Percentiles rank a stretch among this genome's conserved stretches.
phyloP scores from a whole-genome alignment of 345 rosid genomes.

The Theobroma cacao region DNA sequence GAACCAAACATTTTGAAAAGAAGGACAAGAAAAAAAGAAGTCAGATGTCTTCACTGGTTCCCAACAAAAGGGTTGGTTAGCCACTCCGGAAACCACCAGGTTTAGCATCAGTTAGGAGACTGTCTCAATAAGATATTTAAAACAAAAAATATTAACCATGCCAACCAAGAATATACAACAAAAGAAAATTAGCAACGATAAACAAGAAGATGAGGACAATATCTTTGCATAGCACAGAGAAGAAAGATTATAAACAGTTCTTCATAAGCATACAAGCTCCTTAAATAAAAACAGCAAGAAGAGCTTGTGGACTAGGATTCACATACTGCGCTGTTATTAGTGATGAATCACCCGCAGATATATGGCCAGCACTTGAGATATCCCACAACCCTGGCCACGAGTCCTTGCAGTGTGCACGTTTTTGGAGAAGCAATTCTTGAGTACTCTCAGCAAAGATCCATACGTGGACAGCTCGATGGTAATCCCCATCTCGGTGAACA shows the following conservation, averaged over 20 bases:
- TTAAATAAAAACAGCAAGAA: neutral
- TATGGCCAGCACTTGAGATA: slow-evolving; percentile 96
- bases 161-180: neutral
- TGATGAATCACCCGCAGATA: slow-evolving; percentile 82
- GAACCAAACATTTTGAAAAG: neutral
- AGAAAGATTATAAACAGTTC: neutral
- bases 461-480: slow-evolving; percentile 84
- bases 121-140: neutral
- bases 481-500: slow-evolving; percentile 87
- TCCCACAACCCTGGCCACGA: slow-evolving; percentile 93
- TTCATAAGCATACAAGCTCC: neutral
- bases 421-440: slow-evolving; percentile 73
- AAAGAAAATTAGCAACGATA: neutral
- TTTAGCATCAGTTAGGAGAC: neutral
- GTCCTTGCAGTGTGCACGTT: slow-evolving; percentile 76
- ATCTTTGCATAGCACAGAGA: neutral
- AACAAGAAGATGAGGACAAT: neutral
- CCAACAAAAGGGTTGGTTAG: neutral
- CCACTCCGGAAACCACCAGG: neutral
- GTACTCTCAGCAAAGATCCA: slow-evolving; percentile 87
- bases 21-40: neutral
- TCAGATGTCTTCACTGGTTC: neutral
- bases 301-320: neutral
- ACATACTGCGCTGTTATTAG: slow-evolving; percentile 71
- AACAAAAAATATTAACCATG: neutral